Conservation (phyloP, 768 basidiomycete genomes). For the Kwoniella shandongensis region DNA sequence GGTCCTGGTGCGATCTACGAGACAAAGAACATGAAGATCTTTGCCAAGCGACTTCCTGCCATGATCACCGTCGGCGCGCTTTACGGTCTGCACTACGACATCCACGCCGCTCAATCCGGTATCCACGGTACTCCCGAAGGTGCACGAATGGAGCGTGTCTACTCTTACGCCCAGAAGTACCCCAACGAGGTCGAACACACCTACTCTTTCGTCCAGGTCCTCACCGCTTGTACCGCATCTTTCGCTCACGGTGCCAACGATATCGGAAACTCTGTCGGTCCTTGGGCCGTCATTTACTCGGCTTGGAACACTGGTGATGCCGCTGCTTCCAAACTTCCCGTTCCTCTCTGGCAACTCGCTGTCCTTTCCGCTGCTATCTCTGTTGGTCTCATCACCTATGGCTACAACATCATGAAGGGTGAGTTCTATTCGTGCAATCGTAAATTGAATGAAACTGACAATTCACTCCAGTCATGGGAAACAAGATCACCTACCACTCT, state of each 20-base stretch:
- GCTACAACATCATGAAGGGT: slow-evolving; percentile 56
- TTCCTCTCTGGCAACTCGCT: slow-evolving; percentile 56
- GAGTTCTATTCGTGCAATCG: background rate
- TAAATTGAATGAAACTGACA: background rate
- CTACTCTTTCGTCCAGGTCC: slow-evolving; percentile 56
- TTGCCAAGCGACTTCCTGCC: slow-evolving; percentile 37
- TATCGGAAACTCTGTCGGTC: slow-evolving; percentile 53
- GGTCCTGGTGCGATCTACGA: slow-evolving; percentile 42
- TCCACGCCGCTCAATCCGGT: slow-evolving; percentile 48
- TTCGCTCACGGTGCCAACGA: slow-evolving; percentile 58
- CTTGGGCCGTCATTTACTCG: slow-evolving; percentile 55
- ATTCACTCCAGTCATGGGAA: slow-evolving; percentile 48
- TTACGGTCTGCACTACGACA: slow-evolving; percentile 48
- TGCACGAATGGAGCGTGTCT: slow-evolving; percentile 51
- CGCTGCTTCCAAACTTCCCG: slow-evolving; percentile 42
- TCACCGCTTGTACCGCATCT: slow-evolving; percentile 56
- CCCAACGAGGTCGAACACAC: slow-evolving; percentile 55
- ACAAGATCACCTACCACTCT: slow-evolving; percentile 55
- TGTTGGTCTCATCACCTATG: slow-evolving; percentile 46
- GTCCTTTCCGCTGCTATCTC: slow-evolving; percentile 46
- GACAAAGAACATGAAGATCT: slow-evolving; percentile 42
- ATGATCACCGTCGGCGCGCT: slow-evolving; percentile 27
- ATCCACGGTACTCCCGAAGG: slow-evolving; percentile 51
- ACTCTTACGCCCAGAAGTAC: slow-evolving; percentile 53
- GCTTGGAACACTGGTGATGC: slow-evolving; percentile 52